A percentile compares a stretch with the other conserved stretches of the same genome.
These are phyloP conservation scores for Malus orientalis DNA, from an alignment of 306 rosid species.

Conservation along the genomic window DNA sequence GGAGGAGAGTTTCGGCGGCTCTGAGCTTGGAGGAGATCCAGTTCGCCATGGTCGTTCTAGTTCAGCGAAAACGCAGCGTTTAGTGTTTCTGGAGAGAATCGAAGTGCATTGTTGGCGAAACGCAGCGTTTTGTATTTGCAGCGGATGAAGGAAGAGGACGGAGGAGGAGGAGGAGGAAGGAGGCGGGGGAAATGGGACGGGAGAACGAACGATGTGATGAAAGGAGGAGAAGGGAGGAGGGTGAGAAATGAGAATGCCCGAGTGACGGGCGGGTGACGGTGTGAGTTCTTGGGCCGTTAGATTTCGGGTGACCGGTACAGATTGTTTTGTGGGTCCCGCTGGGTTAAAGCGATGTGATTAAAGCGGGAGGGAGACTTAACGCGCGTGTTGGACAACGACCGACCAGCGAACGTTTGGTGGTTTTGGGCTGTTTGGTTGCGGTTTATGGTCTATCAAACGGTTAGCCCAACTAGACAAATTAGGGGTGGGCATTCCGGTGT, in stretches of 20 bases:
- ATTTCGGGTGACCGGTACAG: not conserved
- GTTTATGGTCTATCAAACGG: too few species aligned
- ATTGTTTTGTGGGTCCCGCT: not conserved
- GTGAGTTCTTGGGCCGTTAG: not conserved
- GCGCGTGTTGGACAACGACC: not conserved
- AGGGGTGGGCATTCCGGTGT: too few species aligned
- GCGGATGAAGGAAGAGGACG: not conserved
- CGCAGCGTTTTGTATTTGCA: constrained; percentile 1
- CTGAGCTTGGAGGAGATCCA: constrained; percentile 98
- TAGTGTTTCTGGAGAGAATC: not conserved
- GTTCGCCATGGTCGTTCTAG: constrained; percentile 54
- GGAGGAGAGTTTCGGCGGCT: constrained; percentile 92
- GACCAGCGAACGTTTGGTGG: not conserved
- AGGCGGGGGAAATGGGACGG: not conserved
- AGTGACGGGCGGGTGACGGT: not conserved
- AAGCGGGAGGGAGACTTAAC: not conserved
- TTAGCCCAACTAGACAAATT: too few species aligned
- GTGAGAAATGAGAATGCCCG: not conserved
- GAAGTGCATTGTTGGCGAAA: constrained; percentile 12
- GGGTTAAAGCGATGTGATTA: not conserved
- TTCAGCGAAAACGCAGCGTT: constrained; percentile 7
- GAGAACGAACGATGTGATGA: not conserved
- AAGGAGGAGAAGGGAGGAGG: not conserved
- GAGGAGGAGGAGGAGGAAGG: not conserved
- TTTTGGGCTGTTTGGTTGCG: not conserved